Percentiles rank a stretch among this genome's conserved stretches.
These are phyloP conservation scores for Colletotrichum orbiculare DNA, from an alignment of 2,329 filamentous ascomycete species.

Conservation along the genomic window DNA sequence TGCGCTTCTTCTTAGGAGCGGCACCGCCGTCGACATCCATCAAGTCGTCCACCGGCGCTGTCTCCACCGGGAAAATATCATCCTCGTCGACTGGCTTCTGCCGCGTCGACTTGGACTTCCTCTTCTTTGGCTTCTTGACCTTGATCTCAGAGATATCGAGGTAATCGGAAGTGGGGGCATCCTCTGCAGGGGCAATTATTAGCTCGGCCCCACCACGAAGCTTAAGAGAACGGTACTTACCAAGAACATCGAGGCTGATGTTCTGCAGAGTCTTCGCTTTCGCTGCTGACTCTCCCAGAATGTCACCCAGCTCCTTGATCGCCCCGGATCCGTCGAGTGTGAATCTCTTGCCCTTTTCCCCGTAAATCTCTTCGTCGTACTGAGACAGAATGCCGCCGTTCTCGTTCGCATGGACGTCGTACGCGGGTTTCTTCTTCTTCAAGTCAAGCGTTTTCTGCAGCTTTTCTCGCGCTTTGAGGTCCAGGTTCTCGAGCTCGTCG, in stretches of 20 bases:
- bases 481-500: slow-evolving; percentile 86
- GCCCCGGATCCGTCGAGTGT: slow-evolving; percentile 84
- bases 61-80: slow-evolving; percentile 62
- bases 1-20: slow-evolving; percentile 67
- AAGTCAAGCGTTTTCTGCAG: slow-evolving; percentile 81
- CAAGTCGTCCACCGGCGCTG: slow-evolving; percentile 52
- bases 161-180: slow-evolving; percentile 84
- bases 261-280: slow-evolving; percentile 72
- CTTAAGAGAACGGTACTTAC: slow-evolving; percentile 48
- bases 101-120: slow-evolving; percentile 82
- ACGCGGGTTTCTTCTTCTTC: slow-evolving; percentile 90
- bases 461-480: slow-evolving; percentile 77
- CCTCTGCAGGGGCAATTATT: slow-evolving; percentile 57
- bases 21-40: slow-evolving; percentile 83
- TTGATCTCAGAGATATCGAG: slow-evolving; percentile 88
- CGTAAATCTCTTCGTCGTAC: slow-evolving; percentile 94
- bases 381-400: slow-evolving; percentile 81
- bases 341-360: slow-evolving; percentile 89
- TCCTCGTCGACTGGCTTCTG: slow-evolving; percentile 75
- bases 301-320: slow-evolving; percentile 71
- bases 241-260: slow-evolving; percentile 84
- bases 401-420: slow-evolving; percentile 81
- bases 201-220: slow-evolving; percentile 40
- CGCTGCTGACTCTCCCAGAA: slow-evolving; percentile 62
- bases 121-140: slow-evolving; percentile 95